Conservation (phyloP, 768 basidiomycete species). For the Rhizopogon salebrosus region DNA sequence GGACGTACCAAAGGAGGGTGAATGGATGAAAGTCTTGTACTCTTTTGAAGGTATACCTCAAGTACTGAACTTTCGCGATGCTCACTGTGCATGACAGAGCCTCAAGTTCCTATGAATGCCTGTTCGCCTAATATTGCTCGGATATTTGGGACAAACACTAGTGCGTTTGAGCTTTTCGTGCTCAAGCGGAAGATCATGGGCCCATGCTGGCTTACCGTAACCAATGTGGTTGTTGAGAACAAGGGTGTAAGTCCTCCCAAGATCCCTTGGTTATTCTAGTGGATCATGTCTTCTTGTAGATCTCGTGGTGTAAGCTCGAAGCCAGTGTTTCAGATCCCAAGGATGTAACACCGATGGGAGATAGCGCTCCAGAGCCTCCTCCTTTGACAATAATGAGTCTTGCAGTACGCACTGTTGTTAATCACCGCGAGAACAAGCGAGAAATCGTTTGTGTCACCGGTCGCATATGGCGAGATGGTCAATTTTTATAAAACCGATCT, state of each 20-base stretch:
- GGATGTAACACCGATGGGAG: constrained; percentile 77
- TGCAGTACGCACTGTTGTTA: constrained; percentile 84
- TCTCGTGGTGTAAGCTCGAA: constrained; percentile 97
- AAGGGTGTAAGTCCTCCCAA: constrained; percentile 59
- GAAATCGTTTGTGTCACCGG: constrained; percentile 86
- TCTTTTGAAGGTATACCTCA: constrained; percentile 68
- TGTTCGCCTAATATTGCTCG: constrained; percentile 80
- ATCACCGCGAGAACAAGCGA: constrained; percentile 90
- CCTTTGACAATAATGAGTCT: constrained; percentile 90
- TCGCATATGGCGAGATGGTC: constrained; percentile 76
- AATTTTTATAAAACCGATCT: constrained; percentile 11
- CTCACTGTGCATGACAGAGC: constrained; percentile 12
- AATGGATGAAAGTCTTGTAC: constrained; percentile 94
- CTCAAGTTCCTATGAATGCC: constrained; percentile 61
- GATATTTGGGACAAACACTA: constrained; percentile 90
- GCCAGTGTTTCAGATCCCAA: constrained; percentile 80
- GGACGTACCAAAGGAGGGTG: constrained; percentile 74
- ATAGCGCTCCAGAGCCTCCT: constrained; percentile 73
- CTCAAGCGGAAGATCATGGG: constrained; percentile 98
- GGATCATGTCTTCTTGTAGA: constrained; percentile 37
- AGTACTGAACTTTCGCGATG: neutral
- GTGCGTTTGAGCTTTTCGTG: constrained; percentile 88
- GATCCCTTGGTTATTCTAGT: neutral
- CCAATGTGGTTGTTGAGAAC: constrained; percentile 66
- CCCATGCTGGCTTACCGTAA: constrained; percentile 92